Conservation (phyloP, 2,329 filamentous ascomycete genomes). For the Aspergillus hiratsukae region DNA sequence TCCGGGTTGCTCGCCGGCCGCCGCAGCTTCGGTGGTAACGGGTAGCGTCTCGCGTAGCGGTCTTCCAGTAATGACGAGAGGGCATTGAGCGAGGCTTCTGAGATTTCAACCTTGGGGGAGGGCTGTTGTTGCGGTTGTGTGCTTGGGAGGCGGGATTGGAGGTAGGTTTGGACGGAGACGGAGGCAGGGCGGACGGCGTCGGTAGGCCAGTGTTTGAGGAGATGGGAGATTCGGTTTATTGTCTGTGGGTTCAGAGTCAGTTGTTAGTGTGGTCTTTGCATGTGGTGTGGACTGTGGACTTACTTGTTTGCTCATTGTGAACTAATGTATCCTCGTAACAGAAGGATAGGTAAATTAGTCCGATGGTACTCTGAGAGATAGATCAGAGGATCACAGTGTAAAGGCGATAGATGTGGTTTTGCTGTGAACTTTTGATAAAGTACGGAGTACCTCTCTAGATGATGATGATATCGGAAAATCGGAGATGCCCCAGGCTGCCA, state of each 20-base stretch:
- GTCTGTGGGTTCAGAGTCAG: conserved; percentile 25
- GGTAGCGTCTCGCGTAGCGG: conserved; percentile 50
- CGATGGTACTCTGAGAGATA: accelerated
- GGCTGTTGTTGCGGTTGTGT: conserved; percentile 7
- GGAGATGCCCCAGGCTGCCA: background rate
- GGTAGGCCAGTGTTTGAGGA: conserved; percentile 42
- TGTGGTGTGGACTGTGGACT: conserved; percentile 3
- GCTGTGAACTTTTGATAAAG: background rate
- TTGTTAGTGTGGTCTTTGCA: background rate
- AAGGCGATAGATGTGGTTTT: background rate
- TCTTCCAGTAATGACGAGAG: conserved; percentile 59
- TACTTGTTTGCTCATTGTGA: conserved; percentile 15
- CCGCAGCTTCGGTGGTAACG: conserved; percentile 44
- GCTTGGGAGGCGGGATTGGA: conserved; percentile 27
- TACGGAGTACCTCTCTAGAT: no score
- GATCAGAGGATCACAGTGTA: no score
- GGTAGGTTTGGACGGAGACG: conserved; percentile 43
- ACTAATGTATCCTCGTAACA: background rate
- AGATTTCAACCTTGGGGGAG: conserved; percentile 13
- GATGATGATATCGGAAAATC: background rate
- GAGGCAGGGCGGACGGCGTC: conserved; percentile 43
- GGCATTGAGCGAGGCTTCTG: conserved; percentile 49
- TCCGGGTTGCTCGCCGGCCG: conserved; percentile 48
- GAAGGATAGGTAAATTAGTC: background rate
- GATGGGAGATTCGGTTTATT: conserved; percentile 35